Percentiles rank a stretch among this genome's conserved stretches.
Conservation (phyloP, 2,329 filamentous ascomycete species). For the Botrytis aclada region DNA sequence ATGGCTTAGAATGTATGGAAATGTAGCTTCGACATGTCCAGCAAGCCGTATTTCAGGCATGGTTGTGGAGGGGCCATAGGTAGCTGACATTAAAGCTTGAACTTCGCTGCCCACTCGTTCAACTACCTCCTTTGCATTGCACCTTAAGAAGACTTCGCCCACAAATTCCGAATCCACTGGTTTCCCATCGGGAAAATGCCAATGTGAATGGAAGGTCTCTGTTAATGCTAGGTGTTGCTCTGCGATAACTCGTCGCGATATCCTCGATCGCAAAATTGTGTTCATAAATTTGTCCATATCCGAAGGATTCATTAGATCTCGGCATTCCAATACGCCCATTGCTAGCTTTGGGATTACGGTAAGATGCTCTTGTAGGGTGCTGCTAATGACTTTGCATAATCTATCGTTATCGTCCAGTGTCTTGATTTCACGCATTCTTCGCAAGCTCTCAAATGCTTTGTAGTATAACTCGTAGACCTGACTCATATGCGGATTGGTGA, state of each 20-base stretch:
- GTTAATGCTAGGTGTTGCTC: slow-evolving; percentile 95
- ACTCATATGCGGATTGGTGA: slow-evolving; percentile 91
- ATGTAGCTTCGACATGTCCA: slow-evolving; percentile 84
- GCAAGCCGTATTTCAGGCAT: slow-evolving; percentile 80
- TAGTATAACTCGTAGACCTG: slow-evolving; percentile 97
- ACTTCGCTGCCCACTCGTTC: slow-evolving; percentile 76
- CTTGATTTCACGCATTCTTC: slow-evolving; percentile 78
- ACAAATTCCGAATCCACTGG: slow-evolving; percentile 72
- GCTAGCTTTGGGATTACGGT: slow-evolving; percentile 91
- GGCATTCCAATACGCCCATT: slow-evolving; percentile 90
- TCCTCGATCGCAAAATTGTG: slow-evolving; percentile 83
- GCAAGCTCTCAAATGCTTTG: slow-evolving; percentile 88
- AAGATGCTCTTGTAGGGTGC: slow-evolving; percentile 81
- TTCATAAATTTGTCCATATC: slow-evolving; percentile 95
- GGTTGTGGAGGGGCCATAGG: slow-evolving; percentile 66
- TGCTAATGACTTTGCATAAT: slow-evolving; percentile 76
- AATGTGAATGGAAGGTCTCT: slow-evolving; percentile 86
- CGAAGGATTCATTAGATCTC: slow-evolving; percentile 73
- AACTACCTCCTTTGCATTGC: slow-evolving; percentile 85
- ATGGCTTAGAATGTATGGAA: slow-evolving; percentile 94
- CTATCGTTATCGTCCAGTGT: slow-evolving; percentile 84
- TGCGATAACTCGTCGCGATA: slow-evolving; percentile 92
- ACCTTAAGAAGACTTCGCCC: slow-evolving; percentile 91
- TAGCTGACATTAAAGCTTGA: slow-evolving; percentile 68
- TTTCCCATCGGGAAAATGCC: slow-evolving; percentile 75